Evolutionary conservation across 345 rosid genomes (phyloP).

Genomic region (Draba incana): DNA sequence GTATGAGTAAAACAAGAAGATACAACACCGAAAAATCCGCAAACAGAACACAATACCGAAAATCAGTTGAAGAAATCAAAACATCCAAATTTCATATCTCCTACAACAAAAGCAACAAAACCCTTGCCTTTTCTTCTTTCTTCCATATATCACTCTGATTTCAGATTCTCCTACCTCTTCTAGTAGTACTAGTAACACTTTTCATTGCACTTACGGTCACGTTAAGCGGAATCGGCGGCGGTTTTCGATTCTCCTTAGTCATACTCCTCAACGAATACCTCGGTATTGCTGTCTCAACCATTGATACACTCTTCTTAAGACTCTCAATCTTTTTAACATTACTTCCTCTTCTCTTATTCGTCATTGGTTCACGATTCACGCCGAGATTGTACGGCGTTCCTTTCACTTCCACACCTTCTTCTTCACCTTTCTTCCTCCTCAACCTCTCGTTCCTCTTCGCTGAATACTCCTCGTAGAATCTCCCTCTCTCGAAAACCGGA

Average conservation of each 20-base stretch:
- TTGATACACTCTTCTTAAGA: conserved; percentile 55
- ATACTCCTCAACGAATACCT: conserved; percentile 80
- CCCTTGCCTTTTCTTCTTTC: not conserved
- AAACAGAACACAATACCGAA: not conserved
- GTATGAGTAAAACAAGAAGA: not conserved
- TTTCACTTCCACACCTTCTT: conserved; percentile 10
- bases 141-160: too few relatives aligned
- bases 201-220: conserved; percentile 25
- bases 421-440: conserved; percentile 62
- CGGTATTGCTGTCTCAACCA: conserved; percentile 49
- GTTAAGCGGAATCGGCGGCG: conserved; percentile 48
- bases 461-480: conserved; percentile 77
- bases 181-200: conserved; percentile 23
- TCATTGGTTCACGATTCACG: conserved; percentile 53
- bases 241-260: conserved; percentile 75
- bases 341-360: conserved; percentile 62
- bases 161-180: conserved; percentile 33
- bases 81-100: conserved; percentile 1
- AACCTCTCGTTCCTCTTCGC: conserved; percentile 86
- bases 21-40: conserved; percentile 12
- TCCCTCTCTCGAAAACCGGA: conserved; percentile 77
- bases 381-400: conserved; percentile 58
- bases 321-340: conserved; percentile 54
- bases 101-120: not conserved
- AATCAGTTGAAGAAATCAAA: conserved; percentile 5